A percentile compares a stretch with the other conserved stretches of the same genome.
These are phyloP conservation scores for Metschnikowia kunwiensis DNA, from an alignment of 805 yeast genomes.

Conservation along the genomic window DNA sequence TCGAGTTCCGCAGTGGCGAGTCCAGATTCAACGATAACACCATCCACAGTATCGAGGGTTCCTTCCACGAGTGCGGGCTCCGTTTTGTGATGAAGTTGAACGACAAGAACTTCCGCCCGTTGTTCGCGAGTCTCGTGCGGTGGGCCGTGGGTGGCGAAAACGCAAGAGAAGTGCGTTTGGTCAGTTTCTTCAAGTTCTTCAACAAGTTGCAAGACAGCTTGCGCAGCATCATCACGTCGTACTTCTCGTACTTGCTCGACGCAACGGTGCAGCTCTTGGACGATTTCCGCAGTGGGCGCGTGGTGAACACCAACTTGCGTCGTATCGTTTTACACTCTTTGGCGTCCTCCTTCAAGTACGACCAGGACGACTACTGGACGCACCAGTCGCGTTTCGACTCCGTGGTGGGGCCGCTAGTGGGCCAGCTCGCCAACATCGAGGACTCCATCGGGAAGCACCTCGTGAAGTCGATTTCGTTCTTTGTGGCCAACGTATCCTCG, in stretches of 20 bases:
- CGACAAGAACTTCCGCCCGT: conserved; percentile 89
- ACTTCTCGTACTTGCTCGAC: conserved; percentile 82
- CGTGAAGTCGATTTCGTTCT: conserved; percentile 73
- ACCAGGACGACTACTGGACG: conserved; percentile 94
- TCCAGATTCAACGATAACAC: conserved; percentile 63
- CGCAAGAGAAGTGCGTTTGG: conserved; percentile 43
- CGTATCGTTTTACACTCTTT: conserved; percentile 72
- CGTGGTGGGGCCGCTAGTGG: conserved; percentile 58
- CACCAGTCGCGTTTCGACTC: conserved; percentile 79
- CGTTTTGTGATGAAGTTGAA: conserved; percentile 83
- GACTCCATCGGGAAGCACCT: conserved; percentile 73
- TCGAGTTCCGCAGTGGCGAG: conserved; percentile 60
- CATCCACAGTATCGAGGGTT: conserved; percentile 74
- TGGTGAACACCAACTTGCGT: conserved; percentile 53
- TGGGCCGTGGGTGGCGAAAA: conserved; percentile 94
- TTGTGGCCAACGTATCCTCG: conserved; percentile 67
- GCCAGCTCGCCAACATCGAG: conserved; percentile 67
- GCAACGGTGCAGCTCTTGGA: conserved; percentile 56
- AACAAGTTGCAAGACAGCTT: conserved; percentile 79
- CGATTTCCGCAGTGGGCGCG: conserved; percentile 43
- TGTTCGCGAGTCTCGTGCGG: conserved; percentile 78
- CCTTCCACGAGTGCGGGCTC: conserved; percentile 70
- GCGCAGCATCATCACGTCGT: conserved; percentile 83
- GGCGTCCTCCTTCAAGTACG: conserved; percentile 78
- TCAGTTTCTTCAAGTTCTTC: conserved; percentile 82